Percentiles rank a stretch among this genome's conserved stretches.
Evolutionary conservation across 768 basidiomycete genomes (phyloP).

Genomic region (Tylopilus felleus): DNA sequence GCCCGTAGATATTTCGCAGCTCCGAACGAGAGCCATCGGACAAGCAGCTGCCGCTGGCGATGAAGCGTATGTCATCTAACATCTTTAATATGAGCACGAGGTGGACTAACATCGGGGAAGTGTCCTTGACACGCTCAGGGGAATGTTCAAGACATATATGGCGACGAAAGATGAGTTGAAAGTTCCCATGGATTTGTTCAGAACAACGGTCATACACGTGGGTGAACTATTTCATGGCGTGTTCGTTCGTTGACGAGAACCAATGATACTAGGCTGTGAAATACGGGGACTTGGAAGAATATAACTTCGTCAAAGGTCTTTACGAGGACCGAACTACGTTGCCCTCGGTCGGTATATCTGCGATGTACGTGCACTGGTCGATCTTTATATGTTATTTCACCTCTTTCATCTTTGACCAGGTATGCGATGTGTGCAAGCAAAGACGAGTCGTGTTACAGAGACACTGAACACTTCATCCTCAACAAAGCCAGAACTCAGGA

Average conservation of each 20-base stretch:
- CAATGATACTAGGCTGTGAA: slow-evolving; percentile 53
- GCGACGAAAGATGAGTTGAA: slow-evolving; percentile 69
- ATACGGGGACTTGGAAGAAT: slow-evolving; percentile 72
- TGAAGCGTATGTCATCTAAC: slow-evolving; percentile 33
- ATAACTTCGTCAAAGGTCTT: slow-evolving; percentile 64
- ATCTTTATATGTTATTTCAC: neutral
- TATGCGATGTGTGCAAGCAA: slow-evolving; percentile 59
- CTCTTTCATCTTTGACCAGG: slow-evolving; percentile 35
- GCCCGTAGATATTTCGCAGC: slow-evolving; percentile 58
- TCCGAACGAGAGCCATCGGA: slow-evolving; percentile 72
- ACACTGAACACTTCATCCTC: slow-evolving; percentile 61
- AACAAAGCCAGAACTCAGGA: slow-evolving; percentile 58
- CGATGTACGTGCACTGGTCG: slow-evolving; percentile 48
- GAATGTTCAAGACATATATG: slow-evolving; percentile 68
- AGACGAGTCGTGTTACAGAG: slow-evolving; percentile 53
- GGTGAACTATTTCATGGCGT: slow-evolving; percentile 16
- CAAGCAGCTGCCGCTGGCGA: slow-evolving; percentile 50
- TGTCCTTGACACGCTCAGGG: slow-evolving; percentile 67
- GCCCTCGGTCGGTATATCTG: slow-evolving; percentile 57
- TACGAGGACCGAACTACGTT: slow-evolving; percentile 74
- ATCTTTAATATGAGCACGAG: neutral
- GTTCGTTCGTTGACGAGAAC: neutral
- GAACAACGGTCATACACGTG: slow-evolving; percentile 51
- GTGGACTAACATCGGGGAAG: slow-evolving; percentile 35
- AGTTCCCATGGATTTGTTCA: slow-evolving; percentile 79